Percentiles rank a stretch among this genome's conserved stretches.
Evolutionary conservation across 164 flowering plant species (phyloP).

Genomic region (Vitis riparia): DNA sequence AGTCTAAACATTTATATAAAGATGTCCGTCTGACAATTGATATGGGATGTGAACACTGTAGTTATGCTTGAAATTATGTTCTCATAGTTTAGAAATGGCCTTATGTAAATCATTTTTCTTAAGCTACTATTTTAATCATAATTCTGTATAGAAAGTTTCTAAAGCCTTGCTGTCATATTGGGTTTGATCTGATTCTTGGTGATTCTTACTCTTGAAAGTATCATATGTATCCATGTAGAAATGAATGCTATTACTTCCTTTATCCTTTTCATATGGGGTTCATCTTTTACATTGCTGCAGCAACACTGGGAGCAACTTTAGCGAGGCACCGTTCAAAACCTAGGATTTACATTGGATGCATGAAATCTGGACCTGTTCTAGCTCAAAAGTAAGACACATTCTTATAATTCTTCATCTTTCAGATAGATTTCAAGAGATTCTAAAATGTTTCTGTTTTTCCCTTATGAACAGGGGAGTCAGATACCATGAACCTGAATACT

Average conservation of each 20-base stretch:
- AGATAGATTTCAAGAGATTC: not conserved
- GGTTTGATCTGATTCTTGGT: not conserved
- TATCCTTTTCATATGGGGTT: not conserved
- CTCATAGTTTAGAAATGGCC: too few relatives aligned
- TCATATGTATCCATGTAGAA: not conserved
- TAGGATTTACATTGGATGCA: conserved; percentile 91
- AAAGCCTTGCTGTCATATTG: not conserved
- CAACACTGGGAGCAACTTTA: conserved; percentile 78
- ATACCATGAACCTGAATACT: conserved; percentile 92
- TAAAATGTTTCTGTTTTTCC: not conserved
- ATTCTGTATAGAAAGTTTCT: too few relatives aligned
- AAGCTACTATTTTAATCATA: too few relatives aligned
- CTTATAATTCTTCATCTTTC: not conserved
- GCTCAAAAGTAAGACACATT: conserved; percentile 74
- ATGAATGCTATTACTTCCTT: not conserved
- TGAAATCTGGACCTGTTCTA: conserved; percentile 97
- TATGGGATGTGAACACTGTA: too few relatives aligned
- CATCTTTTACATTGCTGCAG: conserved; percentile 42
- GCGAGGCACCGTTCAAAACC: conserved; percentile 71
- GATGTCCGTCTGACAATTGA: too few relatives aligned
- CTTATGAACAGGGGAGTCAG: conserved; percentile 72
- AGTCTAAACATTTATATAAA: too few relatives aligned
- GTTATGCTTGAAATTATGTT: too few relatives aligned
- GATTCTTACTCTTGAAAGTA: not conserved
- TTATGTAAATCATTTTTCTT: too few relatives aligned